phyloP scores from a whole-genome alignment of 305 asterid genomes.

The Ilex paraguariensis region DNA sequence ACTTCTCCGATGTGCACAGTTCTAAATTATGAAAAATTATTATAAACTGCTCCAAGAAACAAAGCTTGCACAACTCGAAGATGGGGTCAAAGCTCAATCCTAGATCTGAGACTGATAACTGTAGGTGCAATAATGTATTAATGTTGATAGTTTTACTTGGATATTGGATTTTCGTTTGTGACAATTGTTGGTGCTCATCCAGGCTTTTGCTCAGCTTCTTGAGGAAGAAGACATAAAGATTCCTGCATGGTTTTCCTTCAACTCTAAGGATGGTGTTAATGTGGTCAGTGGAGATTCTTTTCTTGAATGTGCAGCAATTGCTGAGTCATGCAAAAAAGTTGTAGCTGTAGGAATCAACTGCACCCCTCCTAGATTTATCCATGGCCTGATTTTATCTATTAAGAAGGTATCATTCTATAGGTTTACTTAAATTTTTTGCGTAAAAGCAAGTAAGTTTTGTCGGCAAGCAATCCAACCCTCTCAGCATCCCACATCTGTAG shows the following conservation, averaged over 20 bases:
- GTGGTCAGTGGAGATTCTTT: conserved; percentile 91
- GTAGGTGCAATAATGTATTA: not conserved
- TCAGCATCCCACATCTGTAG: too few species aligned
- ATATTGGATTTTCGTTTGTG: conserved; percentile 1
- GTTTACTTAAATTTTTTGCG: too few species aligned
- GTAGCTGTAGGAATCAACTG: conserved; percentile 91
- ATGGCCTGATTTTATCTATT: conserved; percentile 59
- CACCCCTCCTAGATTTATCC: conserved; percentile 92
- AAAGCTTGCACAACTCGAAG: not conserved
- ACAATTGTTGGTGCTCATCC: conserved; percentile 20
- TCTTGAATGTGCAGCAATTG: conserved; percentile 64
- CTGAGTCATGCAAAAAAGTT: conserved; percentile 64
- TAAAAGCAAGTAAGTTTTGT: too few species aligned
- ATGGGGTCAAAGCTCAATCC: not conserved
- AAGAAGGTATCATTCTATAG: conserved; percentile 46
- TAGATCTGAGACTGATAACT: not conserved
- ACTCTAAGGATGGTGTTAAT: conserved; percentile 86
- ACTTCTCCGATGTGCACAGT: not conserved
- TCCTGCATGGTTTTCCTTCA: conserved; percentile 95
- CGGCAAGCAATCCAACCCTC: too few species aligned
- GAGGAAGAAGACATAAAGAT: conserved; percentile 71
- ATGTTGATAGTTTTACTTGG: not conserved
- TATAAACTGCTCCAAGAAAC: not conserved
- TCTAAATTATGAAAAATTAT: not conserved
- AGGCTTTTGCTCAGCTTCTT: conserved; percentile 86